These are phyloP conservation scores for Thoreauomyces humboldtii DNA, from an alignment of 192 early-diverging fungal genomes.

Conservation along the genomic window DNA sequence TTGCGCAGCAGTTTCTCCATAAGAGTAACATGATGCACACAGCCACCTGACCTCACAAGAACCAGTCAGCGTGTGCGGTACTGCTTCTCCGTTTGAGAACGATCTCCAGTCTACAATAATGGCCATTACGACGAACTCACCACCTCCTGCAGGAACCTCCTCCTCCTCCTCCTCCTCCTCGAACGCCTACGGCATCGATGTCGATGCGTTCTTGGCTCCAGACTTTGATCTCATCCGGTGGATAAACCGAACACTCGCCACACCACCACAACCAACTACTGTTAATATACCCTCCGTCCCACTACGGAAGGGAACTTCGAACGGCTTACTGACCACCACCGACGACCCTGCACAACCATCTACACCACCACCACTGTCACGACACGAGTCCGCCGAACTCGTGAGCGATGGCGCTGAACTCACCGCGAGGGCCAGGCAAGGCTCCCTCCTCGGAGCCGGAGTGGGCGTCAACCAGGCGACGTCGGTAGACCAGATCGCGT, in stretches of 20 bases:
- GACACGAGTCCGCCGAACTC: neutral
- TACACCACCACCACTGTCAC: no score
- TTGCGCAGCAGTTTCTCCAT: no score
- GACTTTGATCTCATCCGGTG: constrained; percentile 66
- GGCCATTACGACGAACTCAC: no score
- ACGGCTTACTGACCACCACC: no score
- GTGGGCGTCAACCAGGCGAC: constrained; percentile 3
- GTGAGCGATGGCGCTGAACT: constrained; percentile 1
- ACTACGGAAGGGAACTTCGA: neutral
- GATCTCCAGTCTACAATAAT: no score
- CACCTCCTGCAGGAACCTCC: no score
- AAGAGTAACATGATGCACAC: no score
- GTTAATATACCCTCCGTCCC: neutral
- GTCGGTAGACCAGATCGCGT: constrained; percentile 46
- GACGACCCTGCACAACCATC: neutral
- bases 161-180: neutral
- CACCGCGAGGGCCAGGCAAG: constrained; percentile 23
- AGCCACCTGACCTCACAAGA: no score
- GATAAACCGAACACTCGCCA: constrained; percentile 56
- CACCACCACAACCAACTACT: neutral
- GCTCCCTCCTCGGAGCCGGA: neutral
- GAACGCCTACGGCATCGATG: constrained; percentile 12
- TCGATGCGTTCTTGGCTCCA: constrained; percentile 23
- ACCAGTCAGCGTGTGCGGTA: no score
- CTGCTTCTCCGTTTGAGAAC: no score